Base-by-base conservation (phyloP, 2,329 filamentous ascomycete species). In the Claviceps purpurea region DNA sequence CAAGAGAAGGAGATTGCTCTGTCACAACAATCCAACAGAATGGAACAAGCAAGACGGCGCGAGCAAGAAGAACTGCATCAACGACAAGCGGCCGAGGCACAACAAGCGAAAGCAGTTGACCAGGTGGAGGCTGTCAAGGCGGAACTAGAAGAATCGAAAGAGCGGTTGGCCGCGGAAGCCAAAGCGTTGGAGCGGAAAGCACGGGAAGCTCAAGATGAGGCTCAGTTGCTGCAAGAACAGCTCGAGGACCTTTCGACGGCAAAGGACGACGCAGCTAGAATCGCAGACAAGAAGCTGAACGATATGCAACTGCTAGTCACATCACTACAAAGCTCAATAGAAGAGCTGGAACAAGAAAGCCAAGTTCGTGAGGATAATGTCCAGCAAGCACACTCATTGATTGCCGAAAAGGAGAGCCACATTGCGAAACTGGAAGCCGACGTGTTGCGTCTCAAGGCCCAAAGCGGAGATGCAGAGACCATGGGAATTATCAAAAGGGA, bases 401-500 rank as follows among this genome's bases (percentile, higher is more conserved):
- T 95, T 3, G 71, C 76, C 0, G 77, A 85, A 52, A 82, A 81
- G 55, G 88, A 95, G 58, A 73, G 73, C 1, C 75, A 83, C n/a
- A 77, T 85, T 42, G 88, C 84, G 0, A 72, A 80, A 13, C 70
- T 97, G 10, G 90, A 97, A 68, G 82, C 86, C 0, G 88, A 97
- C 51, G 80, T 96, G 8, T 70, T 96, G 50, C 78, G 84, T 37
- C 71, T 95, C 5, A 96, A 91, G 64, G 87, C 90, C 0, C 87
- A 93, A 60, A 87, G 87, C 2, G 89, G 86, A 10, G 91, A 96
- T 64, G 81, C 82, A 0, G 90, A 96, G 58, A 93, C 88, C 0
- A 77, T 97, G 61, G 80, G 77, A 5, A 81, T 96, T 38, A 86
- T 98, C 59, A 88, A 91, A 64, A 80, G 83, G 58, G 90, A 98